Evolutionary conservation across 75 land plant genomes (phyloP), one percentile per base, ranked within the genome.

Genomic region (Selaginella moellendorffii): DNA sequence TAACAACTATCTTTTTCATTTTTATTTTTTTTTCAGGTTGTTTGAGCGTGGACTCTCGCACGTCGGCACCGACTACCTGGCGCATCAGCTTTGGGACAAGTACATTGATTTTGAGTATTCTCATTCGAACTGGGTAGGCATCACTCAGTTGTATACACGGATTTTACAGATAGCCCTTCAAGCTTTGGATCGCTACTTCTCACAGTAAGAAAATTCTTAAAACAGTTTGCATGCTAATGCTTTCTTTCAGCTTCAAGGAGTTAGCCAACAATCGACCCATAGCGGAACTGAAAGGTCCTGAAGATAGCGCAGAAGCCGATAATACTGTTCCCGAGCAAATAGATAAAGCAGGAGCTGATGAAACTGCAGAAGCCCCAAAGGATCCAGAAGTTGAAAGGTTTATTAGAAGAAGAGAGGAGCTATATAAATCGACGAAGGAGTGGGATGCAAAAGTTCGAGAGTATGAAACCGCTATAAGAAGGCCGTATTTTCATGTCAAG

Each of bases 401-500:
- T 75, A 67, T 87, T 58, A 76, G 81, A 59, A 63, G 75, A 29
- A 79, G 98, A 72, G 98, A 93, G 69, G 86, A 77, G 54, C 66
- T 83, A 71, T 88, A 85, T 75, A 88, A 78, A 76, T 77, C 71
- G 63, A 81, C 98, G 68, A 93, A 93, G 77, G 98, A 93, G 80
- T 79, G 70, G 29, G 98, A 88, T 63, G 74, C 89, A 66, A 93
- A 85, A 79, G 88, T 93, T 62, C 69, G 75, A 63, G 90, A 81
- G 65, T 93, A 84, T 80, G 98, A 93, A 80, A 72, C 86, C 64
- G 98, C 90, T 30, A 85, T 93, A 26, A 78, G 96, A 27, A 81
- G 98, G 76, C 96, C 98, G 1, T 93, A 93, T 69, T 93, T 93
- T 65, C 98, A 93, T 77, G 96, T 93, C 2, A 82, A 80, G 67